Evolutionary conservation across 805 yeast species (phyloP).

Genomic region (Saturnispora serradocipensis): DNA sequence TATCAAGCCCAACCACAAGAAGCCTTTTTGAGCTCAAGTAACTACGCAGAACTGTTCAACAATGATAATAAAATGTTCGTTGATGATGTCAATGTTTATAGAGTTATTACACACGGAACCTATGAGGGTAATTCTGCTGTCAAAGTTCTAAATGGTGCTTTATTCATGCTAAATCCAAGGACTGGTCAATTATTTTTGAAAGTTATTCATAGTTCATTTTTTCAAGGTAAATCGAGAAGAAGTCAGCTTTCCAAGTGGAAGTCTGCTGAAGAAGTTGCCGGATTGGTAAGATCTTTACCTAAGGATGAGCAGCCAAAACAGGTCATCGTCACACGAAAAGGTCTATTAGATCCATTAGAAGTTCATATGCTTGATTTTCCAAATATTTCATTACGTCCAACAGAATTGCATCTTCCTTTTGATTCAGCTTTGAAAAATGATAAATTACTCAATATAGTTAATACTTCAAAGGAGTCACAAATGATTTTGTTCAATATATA

Average conservation of each 20-base stretch:
- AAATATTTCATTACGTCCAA: constrained; percentile 77
- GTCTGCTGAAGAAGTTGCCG: constrained; percentile 95
- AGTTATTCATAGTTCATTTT: constrained; percentile 86
- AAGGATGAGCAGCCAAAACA: constrained; percentile 93
- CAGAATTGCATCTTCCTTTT: constrained; percentile 86
- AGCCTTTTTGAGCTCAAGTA: constrained; percentile 78
- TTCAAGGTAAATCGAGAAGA: constrained; percentile 94
- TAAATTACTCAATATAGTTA: constrained; percentile 66
- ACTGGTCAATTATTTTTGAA: constrained; percentile 85
- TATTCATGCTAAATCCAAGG: constrained; percentile 81
- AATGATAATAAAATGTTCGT: constrained; percentile 76
- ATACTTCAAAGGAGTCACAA: constrained; percentile 85
- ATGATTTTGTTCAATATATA: constrained; percentile 85
- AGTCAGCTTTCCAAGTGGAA: constrained; percentile 96
- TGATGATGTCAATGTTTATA: constrained; percentile 90
- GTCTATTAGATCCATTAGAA: constrained; percentile 88
- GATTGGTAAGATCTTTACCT: constrained; percentile 79
- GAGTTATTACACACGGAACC: constrained; percentile 87
- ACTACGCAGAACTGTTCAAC: constrained; percentile 83
- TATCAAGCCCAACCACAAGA: constrained; percentile 93
- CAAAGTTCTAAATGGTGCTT: constrained; percentile 87
- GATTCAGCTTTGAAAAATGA: constrained; percentile 76
- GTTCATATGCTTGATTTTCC: constrained; percentile 97
- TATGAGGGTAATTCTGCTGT: constrained; percentile 89
- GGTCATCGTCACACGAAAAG: constrained; percentile 80